Percentiles rank a stretch among this genome's conserved stretches.
phyloP scores from a whole-genome alignment of 225 moss, liverwort and hornwort species.

The Asterella californica region DNA sequence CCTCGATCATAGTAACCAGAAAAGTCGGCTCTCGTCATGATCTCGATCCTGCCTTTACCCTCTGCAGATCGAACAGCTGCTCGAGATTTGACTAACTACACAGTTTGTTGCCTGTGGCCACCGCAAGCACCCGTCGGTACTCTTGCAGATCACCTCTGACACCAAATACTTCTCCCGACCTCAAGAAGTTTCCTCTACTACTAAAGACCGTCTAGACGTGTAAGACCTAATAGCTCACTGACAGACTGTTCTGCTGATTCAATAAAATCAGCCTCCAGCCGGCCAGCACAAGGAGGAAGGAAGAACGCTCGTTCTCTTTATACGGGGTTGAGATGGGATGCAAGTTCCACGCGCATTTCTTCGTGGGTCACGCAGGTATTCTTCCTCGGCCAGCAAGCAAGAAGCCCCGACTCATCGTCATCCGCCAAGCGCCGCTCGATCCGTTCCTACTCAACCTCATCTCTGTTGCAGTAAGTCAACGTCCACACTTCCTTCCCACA shows the following conservation, averaged over 20 bases:
- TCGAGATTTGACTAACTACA: not conserved
- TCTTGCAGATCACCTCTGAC: not conserved
- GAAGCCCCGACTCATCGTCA: not conserved
- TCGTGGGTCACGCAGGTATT: not conserved
- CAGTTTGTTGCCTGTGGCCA: not conserved
- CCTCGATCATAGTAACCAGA: not conserved
- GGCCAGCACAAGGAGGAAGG: not conserved
- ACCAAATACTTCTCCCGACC: too few relatives aligned
- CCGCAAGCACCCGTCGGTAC: not conserved
- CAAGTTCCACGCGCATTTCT: not conserved
- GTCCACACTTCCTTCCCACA: not conserved
- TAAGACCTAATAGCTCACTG: too few relatives aligned
- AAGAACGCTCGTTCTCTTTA: not conserved
- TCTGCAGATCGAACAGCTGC: not conserved
- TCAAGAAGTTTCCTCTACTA: not conserved
- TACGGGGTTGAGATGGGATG: not conserved
- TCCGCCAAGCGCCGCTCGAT: not conserved
- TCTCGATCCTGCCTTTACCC: not conserved
- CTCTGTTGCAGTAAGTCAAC: not conserved
- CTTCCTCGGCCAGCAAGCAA: not conserved
- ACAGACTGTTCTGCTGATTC: not conserved
- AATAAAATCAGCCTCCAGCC: not conserved
- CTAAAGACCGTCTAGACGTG: too few relatives aligned
- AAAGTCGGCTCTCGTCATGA: slow-evolving; percentile 8
- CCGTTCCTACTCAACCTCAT: not conserved